phyloP scores from a whole-genome alignment of 768 basidiomycete genomes.

The Cytidiella melzeri region DNA sequence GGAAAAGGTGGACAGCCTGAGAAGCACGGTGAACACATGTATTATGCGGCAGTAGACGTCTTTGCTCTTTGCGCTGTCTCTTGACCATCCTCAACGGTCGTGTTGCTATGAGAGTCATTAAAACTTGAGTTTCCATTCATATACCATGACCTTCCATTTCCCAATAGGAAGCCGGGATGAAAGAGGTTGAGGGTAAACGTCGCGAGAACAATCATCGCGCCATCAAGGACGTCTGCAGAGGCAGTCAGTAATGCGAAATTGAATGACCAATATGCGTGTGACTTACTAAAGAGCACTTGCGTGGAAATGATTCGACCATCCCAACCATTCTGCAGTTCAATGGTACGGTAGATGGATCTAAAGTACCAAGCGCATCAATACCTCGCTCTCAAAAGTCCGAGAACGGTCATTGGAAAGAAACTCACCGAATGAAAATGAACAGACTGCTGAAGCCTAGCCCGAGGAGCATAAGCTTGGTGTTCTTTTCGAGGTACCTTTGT shows the following conservation, averaged over 20 bases:
- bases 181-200: conserved; percentile 39
- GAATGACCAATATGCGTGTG: no score
- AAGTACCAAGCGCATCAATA: conserved; percentile 4
- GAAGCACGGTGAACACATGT: no score
- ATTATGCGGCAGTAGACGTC: no score
- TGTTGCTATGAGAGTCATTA: no score
- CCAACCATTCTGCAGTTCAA: conserved; percentile 47
- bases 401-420: conserved; percentile 5
- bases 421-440: conserved; percentile 25
- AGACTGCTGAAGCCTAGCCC: conserved; percentile 21
- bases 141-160: no score
- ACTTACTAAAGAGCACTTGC: conserved; percentile 41
- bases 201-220: conserved; percentile 39
- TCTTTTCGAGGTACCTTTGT: conserved; percentile 13
- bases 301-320: conserved; percentile 42
- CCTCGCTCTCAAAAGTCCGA: neutral
- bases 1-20: no score
- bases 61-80: no score
- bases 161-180: conserved; percentile 32
- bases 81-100: no score
- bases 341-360: conserved; percentile 45
- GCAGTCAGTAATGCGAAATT: no score
- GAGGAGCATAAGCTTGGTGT: conserved; percentile 21
- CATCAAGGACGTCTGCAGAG: conserved; percentile 52
- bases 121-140: no score